These are phyloP conservation scores for Plectosphaerella cucumerina DNA, from an alignment of 2,329 filamentous ascomycete species.

Conservation along the genomic window DNA sequence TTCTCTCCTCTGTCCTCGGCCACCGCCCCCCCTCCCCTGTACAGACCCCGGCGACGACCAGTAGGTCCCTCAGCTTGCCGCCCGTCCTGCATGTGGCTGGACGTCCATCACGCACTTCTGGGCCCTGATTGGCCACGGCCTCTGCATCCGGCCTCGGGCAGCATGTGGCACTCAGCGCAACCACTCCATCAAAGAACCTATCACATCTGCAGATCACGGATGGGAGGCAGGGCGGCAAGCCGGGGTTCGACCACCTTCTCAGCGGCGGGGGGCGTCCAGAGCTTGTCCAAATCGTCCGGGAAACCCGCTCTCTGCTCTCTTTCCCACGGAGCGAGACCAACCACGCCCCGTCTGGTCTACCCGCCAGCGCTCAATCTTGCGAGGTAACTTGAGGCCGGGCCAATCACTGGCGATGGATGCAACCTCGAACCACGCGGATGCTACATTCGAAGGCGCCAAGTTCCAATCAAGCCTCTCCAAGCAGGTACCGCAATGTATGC, in stretches of 20 bases:
- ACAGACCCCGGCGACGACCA: slow-evolving; percentile 7
- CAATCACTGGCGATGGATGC: slow-evolving; percentile 11
- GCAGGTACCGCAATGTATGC: not conserved
- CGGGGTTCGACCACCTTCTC: slow-evolving; percentile 15
- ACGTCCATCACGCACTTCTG: slow-evolving; percentile 30
- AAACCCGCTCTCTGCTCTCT: slow-evolving; percentile 24
- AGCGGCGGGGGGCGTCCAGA: not conserved
- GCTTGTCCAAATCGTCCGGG: slow-evolving; percentile 4
- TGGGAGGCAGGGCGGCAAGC: slow-evolving; percentile 10
- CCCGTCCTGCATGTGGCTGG: slow-evolving; percentile 37
- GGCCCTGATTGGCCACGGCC: slow-evolving; percentile 31
- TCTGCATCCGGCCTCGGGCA: not conserved
- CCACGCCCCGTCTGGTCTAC: not conserved
- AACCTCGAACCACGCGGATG: slow-evolving; percentile 18
- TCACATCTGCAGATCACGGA: slow-evolving; percentile 20
- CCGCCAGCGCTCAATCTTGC: slow-evolving; percentile 7
- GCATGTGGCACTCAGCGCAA: slow-evolving; percentile 11
- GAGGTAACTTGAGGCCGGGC: not conserved
- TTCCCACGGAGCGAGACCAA: slow-evolving; percentile 4
- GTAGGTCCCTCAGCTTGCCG: slow-evolving; percentile 34
- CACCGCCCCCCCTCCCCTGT: not conserved
- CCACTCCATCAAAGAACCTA: slow-evolving; percentile 16
- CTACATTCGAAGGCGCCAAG: slow-evolving; percentile 20
- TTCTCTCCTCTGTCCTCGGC: not conserved
- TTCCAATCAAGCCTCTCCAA: not conserved